These are phyloP conservation scores for Acorus gramineus DNA, from an alignment of 106 monocot species.

Conservation along the genomic window DNA sequence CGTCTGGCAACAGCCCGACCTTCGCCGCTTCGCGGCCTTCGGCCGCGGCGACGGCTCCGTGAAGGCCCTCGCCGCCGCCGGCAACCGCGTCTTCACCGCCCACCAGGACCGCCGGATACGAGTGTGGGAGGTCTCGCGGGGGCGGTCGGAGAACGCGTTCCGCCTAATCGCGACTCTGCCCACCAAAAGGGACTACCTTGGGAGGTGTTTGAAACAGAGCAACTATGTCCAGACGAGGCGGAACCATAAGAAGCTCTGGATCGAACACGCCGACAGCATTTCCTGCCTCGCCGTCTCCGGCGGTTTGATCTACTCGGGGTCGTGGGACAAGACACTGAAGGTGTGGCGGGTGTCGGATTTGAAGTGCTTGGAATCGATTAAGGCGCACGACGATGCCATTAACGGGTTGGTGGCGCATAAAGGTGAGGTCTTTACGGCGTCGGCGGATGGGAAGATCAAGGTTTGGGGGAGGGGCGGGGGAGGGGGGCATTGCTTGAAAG, in stretches of 20 bases:
- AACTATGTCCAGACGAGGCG: slow-evolving; percentile 62
- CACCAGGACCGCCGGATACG: slow-evolving; percentile 68
- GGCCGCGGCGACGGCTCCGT: slow-evolving; percentile 52
- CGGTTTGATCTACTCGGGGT: slow-evolving; percentile 59
- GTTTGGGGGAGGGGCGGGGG: slow-evolving; percentile 31
- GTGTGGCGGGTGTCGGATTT: slow-evolving; percentile 57
- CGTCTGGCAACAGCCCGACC: slow-evolving; percentile 65
- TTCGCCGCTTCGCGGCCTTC: slow-evolving; percentile 50
- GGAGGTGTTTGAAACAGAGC: slow-evolving; percentile 36
- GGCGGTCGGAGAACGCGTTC: slow-evolving; percentile 37
- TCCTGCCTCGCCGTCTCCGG: slow-evolving; percentile 50
- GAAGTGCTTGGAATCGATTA: slow-evolving; percentile 61
- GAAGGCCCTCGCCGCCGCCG: slow-evolving; percentile 48
- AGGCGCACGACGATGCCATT: slow-evolving; percentile 72
- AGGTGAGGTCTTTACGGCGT: slow-evolving; percentile 47
- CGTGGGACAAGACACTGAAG: slow-evolving; percentile 79
- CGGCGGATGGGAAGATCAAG: slow-evolving; percentile 73
- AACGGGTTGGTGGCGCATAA: slow-evolving; percentile 29
- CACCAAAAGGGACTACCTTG: slow-evolving; percentile 46
- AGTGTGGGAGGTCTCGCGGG: slow-evolving; percentile 55
- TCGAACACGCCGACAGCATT: slow-evolving; percentile 75
- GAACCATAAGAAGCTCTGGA: slow-evolving; percentile 60
- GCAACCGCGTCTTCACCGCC: slow-evolving; percentile 57
- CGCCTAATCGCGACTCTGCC: slow-evolving; percentile 45
- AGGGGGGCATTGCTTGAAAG: slow-evolving; percentile 21